Evolutionary conservation across 495 filamentous ascomycete genomes (phyloP), one percentile per base, ranked within the genome.

Genomic region (Penicillium waksmanii): DNA sequence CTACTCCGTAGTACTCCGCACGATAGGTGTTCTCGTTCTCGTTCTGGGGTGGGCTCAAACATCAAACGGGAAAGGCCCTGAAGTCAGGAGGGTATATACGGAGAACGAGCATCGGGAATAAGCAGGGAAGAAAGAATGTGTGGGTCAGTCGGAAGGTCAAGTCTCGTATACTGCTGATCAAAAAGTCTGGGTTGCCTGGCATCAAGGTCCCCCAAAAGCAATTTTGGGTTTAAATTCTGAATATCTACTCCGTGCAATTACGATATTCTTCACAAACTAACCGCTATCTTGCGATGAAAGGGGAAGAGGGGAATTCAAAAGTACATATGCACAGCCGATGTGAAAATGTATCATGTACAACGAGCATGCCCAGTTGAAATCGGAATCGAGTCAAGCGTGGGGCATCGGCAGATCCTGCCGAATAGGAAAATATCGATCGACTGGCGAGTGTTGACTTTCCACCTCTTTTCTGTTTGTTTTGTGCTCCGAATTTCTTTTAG

Each of bases 121-220:
- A 25, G 47, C 55, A 57, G 36, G 55, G 48, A 48, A 48, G 23
- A 48, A 15, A 10, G 21, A 48, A 27, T 48, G 6, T 10, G 46
- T 48, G 46, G 46, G 46, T 25, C 46, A 48, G 2, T 13, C 8
- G 46, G 46, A 49, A 51, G 51, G 27, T 56, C 10, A 51, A 63
- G 61, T 60, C 61, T 64, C 57, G 27, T 50, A 27, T 53, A 33
- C 51, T 42, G 53, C 53, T 35, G 53, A 58, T 63, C 21, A 19
- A 12, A 40, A n/a, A 56, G 21, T 43, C 34, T 23, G n/a, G 31
- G 3, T 7, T 17, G 12, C 17, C 17, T 46, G 4, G n/a, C 15
- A 8, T 31, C 27, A 31, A 31, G 27, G 27, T 31, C 27, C 27
- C 8, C 27, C 27, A 46, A 46, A 46, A 48, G 19, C 23, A 27